Percentiles rank a stretch among this genome's conserved stretches.
Evolutionary conservation across 106 monocot species (phyloP).

Genomic region (Phalaenopsis aphrodite): DNA sequence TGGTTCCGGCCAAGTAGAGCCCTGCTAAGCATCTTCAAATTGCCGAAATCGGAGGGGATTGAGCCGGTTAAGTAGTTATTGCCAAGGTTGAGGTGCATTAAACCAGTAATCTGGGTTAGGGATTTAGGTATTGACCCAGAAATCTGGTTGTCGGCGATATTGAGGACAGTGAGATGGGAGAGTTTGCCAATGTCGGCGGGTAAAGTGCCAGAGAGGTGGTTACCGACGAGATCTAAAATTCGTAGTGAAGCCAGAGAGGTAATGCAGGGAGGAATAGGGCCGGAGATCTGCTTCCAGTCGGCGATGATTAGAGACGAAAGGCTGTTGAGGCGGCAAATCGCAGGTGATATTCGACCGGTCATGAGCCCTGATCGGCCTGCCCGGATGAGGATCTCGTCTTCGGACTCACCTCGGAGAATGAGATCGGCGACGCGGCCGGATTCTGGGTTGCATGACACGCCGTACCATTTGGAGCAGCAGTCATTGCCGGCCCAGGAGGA

Average conservation of each 20-base stretch:
- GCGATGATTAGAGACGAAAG: constrained; percentile 64
- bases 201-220: constrained; percentile 59
- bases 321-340: constrained; percentile 50
- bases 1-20: constrained; percentile 59
- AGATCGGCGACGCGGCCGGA: constrained; percentile 44
- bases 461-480: constrained; percentile 81
- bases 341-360: constrained; percentile 52
- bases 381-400: constrained; percentile 34
- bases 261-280: constrained; percentile 65
- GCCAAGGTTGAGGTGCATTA: constrained; percentile 80
- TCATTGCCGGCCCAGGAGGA: constrained; percentile 41
- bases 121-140: constrained; percentile 55
- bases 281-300: constrained; percentile 80
- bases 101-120: constrained; percentile 34
- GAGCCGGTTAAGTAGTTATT: constrained; percentile 46
- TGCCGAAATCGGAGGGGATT: constrained; percentile 52
- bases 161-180: constrained; percentile 62
- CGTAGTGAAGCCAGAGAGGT: constrained; percentile 44
- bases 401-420: constrained; percentile 42
- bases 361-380: constrained; percentile 52
- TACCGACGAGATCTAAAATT: constrained; percentile 76
- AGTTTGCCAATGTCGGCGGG: constrained; percentile 49
- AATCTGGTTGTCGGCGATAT: constrained; percentile 76
- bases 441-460: constrained; percentile 64
- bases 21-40: constrained; percentile 70